A percentile compares a stretch with the other conserved stretches of the same genome.
phyloP scores from a whole-genome alignment of 768 basidiomycete species.

The Termitomyces sp. region DNA sequence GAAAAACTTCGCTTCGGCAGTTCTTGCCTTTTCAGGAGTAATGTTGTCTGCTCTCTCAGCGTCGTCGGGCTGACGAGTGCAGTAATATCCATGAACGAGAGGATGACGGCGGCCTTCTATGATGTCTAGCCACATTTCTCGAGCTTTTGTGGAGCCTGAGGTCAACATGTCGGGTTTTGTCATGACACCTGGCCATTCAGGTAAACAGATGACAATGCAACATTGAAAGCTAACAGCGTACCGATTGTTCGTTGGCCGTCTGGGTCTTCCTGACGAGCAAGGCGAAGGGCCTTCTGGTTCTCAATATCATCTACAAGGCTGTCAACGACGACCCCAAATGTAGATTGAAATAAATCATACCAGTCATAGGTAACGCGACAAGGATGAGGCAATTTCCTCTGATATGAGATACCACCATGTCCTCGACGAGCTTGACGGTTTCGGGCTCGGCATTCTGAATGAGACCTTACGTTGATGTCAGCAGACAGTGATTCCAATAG shows the following conservation, averaged over 20 bases:
- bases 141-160: slow-evolving; percentile 32
- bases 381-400: slow-evolving; percentile 52
- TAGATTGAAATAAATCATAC: slow-evolving; percentile 23
- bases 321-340: not conserved
- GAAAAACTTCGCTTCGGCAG: slow-evolving; percentile 36
- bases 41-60: slow-evolving; percentile 30
- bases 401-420: slow-evolving; percentile 50
- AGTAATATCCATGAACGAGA: slow-evolving; percentile 42
- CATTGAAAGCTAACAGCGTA: slow-evolving; percentile 9
- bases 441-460: slow-evolving; percentile 48
- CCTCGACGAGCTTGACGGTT: slow-evolving; percentile 42
- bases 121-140: slow-evolving; percentile 41
- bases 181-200: slow-evolving; percentile 41
- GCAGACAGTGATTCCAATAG: not conserved
- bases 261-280: slow-evolving; percentile 47
- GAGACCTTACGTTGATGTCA: slow-evolving; percentile 32
- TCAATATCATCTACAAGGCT: slow-evolving; percentile 49
- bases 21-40: slow-evolving; percentile 30
- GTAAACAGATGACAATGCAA: too few relatives aligned
- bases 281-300: slow-evolving; percentile 52
- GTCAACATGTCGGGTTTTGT: slow-evolving; percentile 54
- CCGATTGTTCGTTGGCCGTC: slow-evolving; percentile 53
- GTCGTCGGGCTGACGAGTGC: slow-evolving; percentile 42
- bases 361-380: slow-evolving; percentile 53
- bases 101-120: slow-evolving; percentile 38